phyloP scores from a whole-genome alignment of 73 alveolate genomes.

The Vitrella brassicaformis region DNA sequence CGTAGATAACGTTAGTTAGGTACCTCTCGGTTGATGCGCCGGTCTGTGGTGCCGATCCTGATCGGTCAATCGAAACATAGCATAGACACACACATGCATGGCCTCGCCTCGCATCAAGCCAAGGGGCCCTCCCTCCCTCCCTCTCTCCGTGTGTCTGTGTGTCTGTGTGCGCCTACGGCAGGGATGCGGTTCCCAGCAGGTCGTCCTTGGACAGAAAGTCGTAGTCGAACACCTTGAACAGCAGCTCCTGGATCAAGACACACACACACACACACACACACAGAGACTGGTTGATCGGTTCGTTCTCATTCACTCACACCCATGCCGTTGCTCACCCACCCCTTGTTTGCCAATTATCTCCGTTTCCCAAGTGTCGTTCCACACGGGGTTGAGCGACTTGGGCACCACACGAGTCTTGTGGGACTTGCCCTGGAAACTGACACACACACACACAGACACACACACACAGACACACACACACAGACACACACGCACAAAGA shows the following conservation, averaged over 20 bases:
- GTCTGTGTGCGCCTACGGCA: too few relatives aligned
- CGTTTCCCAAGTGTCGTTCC: not conserved
- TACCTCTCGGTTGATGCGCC: too few relatives aligned
- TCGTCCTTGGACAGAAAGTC: not conserved
- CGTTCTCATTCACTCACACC: too few relatives aligned
- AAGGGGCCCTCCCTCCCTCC: too few relatives aligned
- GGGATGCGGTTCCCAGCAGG: not conserved
- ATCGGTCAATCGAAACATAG: too few relatives aligned
- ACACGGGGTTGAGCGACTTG: not conserved
- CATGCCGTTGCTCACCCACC: not conserved
- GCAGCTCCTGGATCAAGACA: not conserved
- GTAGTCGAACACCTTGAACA: not conserved
- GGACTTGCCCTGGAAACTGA: not conserved
- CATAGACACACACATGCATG: too few relatives aligned
- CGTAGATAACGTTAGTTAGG: too few relatives aligned
- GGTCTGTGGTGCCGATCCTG: too few relatives aligned
- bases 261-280: not conserved
- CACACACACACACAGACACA: too few relatives aligned
- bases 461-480: too few relatives aligned
- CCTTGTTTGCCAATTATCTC: not conserved
- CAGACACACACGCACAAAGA: not conserved
- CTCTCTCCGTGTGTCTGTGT: too few relatives aligned
- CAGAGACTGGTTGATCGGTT: not conserved
- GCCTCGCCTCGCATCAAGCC: too few relatives aligned
- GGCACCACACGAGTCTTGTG: not conserved